Base-by-base conservation (phyloP, 257 asterid genomes). In the Capsicum chinense region DNA sequence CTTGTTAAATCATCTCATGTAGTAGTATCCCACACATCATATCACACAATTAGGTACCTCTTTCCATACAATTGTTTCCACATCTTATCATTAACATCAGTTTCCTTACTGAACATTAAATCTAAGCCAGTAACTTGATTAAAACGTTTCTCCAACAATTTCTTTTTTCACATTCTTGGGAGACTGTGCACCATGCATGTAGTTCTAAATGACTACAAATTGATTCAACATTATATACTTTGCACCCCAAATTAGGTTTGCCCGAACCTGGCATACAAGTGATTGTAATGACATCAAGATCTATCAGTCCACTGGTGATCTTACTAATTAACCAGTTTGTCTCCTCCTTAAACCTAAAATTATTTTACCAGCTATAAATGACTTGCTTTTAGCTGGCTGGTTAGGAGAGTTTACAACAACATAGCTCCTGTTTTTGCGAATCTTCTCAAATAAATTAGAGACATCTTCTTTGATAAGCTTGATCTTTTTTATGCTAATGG, bases 21-120 rank as follows among this genome's bases (percentile, higher is more conserved):
- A 12, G 56, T 15, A 21, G 5, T 69, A 4, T 66, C 44, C 89
- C 89, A 80, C 4, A 83, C 8, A 70, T 86, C 85, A 83, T 86
- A 87, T 50, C 84, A 15, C 15, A 87, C 85, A 2, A 84, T 64
- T 8, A 87, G 58, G 39, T 87, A 87, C 33, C 33, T 26, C 33
- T 26, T 26, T 26, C 33, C 33, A 26, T 26, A 26, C 33, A 26
- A 26, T 26, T 26, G 33, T 26, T 26, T 26, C 33, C 33, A 26
- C 2, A 26, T 26, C 33, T 26, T 26, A 26, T 26, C 35, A 50
- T 67, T 83, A 76, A 86, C 26, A 11, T 62, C 35, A 0, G 16
- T 16, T 14, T 69, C 52, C 21, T 83, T 33, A 19, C 13, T 16
- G 47, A 35, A 54, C 21, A 56, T 44, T 6, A 11, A 9, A 47